Evolutionary conservation across 1,284 basidiomycete genomes (phyloP).

Genomic region (Takashimella tepidaria): DNA sequence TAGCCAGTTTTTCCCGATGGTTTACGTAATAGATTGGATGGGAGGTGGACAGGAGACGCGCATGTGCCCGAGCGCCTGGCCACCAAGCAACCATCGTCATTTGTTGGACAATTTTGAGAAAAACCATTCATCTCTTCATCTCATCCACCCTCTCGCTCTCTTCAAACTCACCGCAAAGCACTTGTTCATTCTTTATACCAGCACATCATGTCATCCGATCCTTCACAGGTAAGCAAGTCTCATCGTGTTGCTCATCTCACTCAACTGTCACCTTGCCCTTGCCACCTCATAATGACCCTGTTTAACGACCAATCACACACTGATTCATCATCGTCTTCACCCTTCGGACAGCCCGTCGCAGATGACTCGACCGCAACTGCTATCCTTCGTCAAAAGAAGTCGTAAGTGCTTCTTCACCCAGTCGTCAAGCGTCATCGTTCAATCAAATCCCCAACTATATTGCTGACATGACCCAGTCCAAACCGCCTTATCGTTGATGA

Average conservation of each 20-base stretch:
- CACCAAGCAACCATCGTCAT: no score
- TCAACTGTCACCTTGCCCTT: no score
- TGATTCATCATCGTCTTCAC: no score
- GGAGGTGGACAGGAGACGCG: no score
- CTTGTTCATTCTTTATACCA: neutral
- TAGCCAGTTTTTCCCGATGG: no score
- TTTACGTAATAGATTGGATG: no score
- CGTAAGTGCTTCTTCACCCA: constrained; percentile 54
- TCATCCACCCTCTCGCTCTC: neutral
- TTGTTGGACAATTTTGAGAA: no score
- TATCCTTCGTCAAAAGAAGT: constrained; percentile 91
- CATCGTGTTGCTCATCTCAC: no score
- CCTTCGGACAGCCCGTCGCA: constrained; percentile 22
- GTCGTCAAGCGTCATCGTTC: neutral
- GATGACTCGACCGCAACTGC: constrained; percentile 67
- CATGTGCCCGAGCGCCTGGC: no score
- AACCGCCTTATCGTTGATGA: constrained; percentile 94
- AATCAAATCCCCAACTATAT: no score
- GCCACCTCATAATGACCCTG: neutral
- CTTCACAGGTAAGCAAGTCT: no score
- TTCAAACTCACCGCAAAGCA: neutral
- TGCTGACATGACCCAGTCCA: constrained; percentile 55
- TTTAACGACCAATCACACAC: neutral
- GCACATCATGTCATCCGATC: neutral
- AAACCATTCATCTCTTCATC: neutral